A percentile compares a stretch with the other conserved stretches of the same genome.
Conservation (phyloP, 2,329 filamentous ascomycete genomes). For the Aspergillus flavus region DNA sequence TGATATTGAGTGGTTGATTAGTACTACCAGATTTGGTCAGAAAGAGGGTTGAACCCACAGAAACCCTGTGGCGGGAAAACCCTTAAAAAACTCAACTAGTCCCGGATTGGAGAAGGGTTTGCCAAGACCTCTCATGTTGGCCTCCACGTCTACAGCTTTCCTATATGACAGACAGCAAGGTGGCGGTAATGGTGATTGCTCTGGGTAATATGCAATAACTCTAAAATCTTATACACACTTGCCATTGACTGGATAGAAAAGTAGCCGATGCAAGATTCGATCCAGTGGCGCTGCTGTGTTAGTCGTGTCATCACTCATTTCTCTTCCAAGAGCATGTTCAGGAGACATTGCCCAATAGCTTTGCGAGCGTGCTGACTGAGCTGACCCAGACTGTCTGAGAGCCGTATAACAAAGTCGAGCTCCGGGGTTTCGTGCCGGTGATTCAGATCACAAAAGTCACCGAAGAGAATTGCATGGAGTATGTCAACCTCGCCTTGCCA, state of each 20-base stretch:
- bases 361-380: neutral
- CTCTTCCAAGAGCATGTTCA: neutral
- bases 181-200: neutral
- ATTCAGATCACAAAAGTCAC: neutral
- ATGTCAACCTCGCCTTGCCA: neutral
- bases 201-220: neutral
- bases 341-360: neutral
- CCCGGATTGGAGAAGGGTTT: neutral
- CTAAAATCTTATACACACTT: neutral
- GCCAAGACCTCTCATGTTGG: neutral
- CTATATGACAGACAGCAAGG: neutral
- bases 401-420: neutral
- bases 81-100: neutral
- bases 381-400: neutral
- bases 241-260: neutral
- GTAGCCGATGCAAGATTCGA: neutral
- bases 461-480: neutral
- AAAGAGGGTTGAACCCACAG: neutral
- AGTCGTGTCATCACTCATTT: neutral
- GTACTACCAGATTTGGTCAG: neutral
- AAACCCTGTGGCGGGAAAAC: neutral
- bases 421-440: neutral
- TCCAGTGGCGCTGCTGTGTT: neutral
- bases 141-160: neutral
- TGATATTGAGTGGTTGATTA: neutral